A percentile compares a stretch with the other conserved stretches of the same genome.
Conservation (phyloP, 768 basidiomycete genomes). For the Lactarius sp. region DNA sequence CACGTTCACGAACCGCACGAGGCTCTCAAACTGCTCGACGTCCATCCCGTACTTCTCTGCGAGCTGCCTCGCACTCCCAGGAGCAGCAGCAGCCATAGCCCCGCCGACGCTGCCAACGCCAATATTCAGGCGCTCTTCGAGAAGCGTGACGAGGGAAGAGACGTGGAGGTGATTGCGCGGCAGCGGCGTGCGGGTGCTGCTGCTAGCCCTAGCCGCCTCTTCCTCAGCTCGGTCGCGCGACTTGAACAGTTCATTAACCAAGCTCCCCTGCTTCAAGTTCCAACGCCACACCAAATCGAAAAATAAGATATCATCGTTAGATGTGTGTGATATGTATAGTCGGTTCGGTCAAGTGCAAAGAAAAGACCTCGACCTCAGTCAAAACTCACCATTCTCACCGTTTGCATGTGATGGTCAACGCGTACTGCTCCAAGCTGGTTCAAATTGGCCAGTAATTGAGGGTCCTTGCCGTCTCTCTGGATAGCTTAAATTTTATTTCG, state of each 20-base stretch:
- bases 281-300: not conserved
- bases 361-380: not conserved
- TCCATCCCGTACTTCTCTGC: slow-evolving; percentile 55
- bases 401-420: slow-evolving; percentile 61
- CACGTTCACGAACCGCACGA: slow-evolving; percentile 56
- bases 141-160: slow-evolving; percentile 46
- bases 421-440: slow-evolving; percentile 59
- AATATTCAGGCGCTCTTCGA: slow-evolving; percentile 53
- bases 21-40: slow-evolving; percentile 42
- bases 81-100: too few relatives aligned
- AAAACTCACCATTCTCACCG: slow-evolving; percentile 43
- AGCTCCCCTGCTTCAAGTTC: slow-evolving; percentile 26
- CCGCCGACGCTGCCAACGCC: not conserved
- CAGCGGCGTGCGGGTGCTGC: slow-evolving; percentile 30
- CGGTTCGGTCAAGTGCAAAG: not conserved
- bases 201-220: slow-evolving; percentile 39
- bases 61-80: slow-evolving; percentile 30
- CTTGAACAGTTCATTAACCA: slow-evolving; percentile 43
- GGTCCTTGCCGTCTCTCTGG: slow-evolving; percentile 56
- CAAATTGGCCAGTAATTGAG: slow-evolving; percentile 64
- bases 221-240: slow-evolving; percentile 52
- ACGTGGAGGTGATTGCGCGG: slow-evolving; percentile 52
- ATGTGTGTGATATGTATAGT: too few relatives aligned
- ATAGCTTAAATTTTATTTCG: not conserved
- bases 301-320: too few relatives aligned